Conservation (phyloP, 2,329 filamentous ascomycete genomes). For the Exophiala mesophila region DNA sequence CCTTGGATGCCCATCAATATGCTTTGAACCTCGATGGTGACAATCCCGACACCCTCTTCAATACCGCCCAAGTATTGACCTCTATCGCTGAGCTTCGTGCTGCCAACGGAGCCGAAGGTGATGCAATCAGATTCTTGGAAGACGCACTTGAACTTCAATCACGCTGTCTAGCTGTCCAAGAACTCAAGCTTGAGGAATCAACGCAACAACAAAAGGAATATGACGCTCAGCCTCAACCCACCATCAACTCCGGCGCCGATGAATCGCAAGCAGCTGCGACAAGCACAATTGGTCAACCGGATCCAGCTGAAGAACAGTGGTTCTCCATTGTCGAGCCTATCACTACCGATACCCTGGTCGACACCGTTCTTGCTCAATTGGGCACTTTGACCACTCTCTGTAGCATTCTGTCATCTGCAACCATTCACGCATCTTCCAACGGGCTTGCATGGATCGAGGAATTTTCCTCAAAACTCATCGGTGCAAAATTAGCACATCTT, state of each 20-base stretch:
- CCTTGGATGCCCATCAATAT: constrained; percentile 59
- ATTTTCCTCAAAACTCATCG: constrained; percentile 49
- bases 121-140: constrained; percentile 52
- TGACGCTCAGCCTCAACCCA: constrained; percentile 10
- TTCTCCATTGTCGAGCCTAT: constrained; percentile 63
- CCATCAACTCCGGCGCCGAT: constrained; percentile 7
- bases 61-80: constrained; percentile 64
- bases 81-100: constrained; percentile 57
- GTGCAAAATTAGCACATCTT: constrained; percentile 51
- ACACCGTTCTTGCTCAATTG: constrained; percentile 63
- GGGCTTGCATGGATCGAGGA: constrained; percentile 56
- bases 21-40: constrained; percentile 56
- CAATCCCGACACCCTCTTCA: constrained; percentile 66
- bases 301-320: constrained; percentile 44
- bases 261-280: constrained; percentile 12
- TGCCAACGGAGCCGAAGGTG: constrained; percentile 43
- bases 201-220: constrained; percentile 34
- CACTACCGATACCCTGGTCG: constrained; percentile 60
- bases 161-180: constrained; percentile 51
- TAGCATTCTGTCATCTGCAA: constrained; percentile 38
- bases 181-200: constrained; percentile 44
- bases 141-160: constrained; percentile 60
- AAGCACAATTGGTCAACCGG: constrained; percentile 2
- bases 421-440: constrained; percentile 34
- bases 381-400: constrained; percentile 50